Evolutionary conservation across 306 rosid genomes (phyloP).

Genomic region (Pyrus bretschneideri): DNA sequence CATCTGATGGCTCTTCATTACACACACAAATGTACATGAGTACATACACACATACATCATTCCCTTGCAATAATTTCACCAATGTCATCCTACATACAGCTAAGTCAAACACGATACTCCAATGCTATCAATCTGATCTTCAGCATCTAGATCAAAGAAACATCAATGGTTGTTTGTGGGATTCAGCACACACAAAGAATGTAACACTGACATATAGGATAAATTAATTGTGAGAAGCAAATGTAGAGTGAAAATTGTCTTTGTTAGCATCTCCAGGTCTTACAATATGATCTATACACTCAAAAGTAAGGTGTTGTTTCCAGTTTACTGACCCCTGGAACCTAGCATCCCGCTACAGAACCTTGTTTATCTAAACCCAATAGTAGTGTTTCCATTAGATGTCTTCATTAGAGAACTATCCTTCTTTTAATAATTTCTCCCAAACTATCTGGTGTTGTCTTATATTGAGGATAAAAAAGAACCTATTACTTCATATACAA

Average conservation of each 20-base stretch:
- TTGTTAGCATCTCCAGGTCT: not conserved
- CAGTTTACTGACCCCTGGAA: not conserved
- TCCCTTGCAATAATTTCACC: not conserved
- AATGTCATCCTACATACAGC: not conserved
- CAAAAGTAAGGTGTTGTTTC: not conserved
- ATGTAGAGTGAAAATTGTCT: not conserved
- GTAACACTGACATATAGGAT: not conserved
- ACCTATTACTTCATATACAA: not conserved
- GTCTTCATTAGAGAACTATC: not conserved
- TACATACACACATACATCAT: not conserved
- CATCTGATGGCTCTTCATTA: constrained; percentile 6
- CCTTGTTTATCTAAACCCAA: constrained; percentile 1
- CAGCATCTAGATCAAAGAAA: constrained; percentile 4
- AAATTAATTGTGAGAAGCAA: not conserved
- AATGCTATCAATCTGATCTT: not conserved
- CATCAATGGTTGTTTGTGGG: not conserved
- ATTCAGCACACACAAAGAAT: constrained; percentile 13
- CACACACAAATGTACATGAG: not conserved
- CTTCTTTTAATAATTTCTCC: not conserved
- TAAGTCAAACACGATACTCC: constrained; percentile 8
- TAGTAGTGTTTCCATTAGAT: not conserved
- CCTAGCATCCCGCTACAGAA: constrained; percentile 2
- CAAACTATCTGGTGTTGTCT: not conserved
- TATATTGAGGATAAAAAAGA: not conserved
- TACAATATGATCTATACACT: not conserved